Evolutionary conservation across 2,329 filamentous ascomycete genomes (phyloP), one percentile per base, ranked within the genome.

Genomic region (Trichoderma sp.): DNA sequence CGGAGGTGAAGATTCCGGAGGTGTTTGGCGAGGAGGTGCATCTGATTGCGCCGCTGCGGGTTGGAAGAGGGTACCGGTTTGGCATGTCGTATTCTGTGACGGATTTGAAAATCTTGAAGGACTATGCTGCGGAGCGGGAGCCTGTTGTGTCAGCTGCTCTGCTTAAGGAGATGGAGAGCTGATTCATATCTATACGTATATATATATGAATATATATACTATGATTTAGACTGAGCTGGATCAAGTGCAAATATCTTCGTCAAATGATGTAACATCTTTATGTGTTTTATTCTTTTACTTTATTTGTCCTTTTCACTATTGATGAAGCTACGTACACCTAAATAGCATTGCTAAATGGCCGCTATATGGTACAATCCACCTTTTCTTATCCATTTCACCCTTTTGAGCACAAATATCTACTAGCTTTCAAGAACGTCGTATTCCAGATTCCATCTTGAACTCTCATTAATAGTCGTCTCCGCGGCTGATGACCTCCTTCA

Each of bases 401-500:
- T 13, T 52, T 49, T 13, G 8, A 24, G 21, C 19, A 27, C 40
- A 16, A 43, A 59, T 55, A 40, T 16, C 35, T 40, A n/a, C 37
- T n/a, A 43, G 40, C 5, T 21, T 56, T 61, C 65, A 65, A 65
- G 43, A 61, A 61, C 29, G 69, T 73, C 76, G 49, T 77, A 66
- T 78, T 75, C 74, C 75, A 75, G 74, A 77, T 49, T 72, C 71
- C 73, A 71, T 74, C 73, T 33, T 37, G 37, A 52, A 43, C 40
- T n/a, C 16, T 19, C 24, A 62, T 68, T 87, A 96, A 79, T 93
- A 96, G 78, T 96, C 93, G 66, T 96, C 92, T 73, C 93, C 93
- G 71, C 92, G 89, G 80, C 91, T 94, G 75, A 96, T 91, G 73
- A 96, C 89, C 83, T 96, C 93, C 85, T 96, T 96, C 68, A 94